These are phyloP conservation scores for Aspergillus panamensis DNA, from an alignment of 495 filamentous ascomycete species.

Conservation along the genomic window DNA sequence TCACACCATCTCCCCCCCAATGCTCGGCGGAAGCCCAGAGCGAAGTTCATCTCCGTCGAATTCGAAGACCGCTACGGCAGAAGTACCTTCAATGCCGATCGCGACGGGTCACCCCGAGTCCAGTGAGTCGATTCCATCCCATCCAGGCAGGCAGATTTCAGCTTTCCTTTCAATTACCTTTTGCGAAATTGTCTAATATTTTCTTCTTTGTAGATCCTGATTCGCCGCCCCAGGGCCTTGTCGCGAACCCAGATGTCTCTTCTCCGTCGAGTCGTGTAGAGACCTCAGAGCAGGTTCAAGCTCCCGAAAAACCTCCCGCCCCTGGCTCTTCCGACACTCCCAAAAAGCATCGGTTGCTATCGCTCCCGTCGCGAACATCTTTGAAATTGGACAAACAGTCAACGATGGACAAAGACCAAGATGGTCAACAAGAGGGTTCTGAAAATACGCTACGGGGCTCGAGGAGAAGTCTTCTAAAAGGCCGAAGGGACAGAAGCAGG, in stretches of 20 bases:
- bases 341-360: slow-evolving; percentile 57
- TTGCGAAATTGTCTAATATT: slow-evolving; percentile 5
- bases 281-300: slow-evolving; percentile 23
- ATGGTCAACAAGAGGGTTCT: slow-evolving; percentile 59
- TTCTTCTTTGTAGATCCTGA: slow-evolving; percentile 28
- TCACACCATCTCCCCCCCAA: slow-evolving; percentile 28
- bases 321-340: slow-evolving; percentile 23
- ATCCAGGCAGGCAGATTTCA: no score
- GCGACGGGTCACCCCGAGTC: slow-evolving; percentile 25
- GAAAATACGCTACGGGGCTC: slow-evolving; percentile 58
- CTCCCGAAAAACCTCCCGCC: slow-evolving; percentile 20
- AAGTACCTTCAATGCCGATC: slow-evolving; percentile 40
- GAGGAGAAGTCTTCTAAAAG: slow-evolving; percentile 65
- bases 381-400: slow-evolving; percentile 60
- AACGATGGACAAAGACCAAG: slow-evolving; percentile 61
- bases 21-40: slow-evolving; percentile 39
- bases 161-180: no score
- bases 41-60: slow-evolving; percentile 33
- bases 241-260: slow-evolving; percentile 28
- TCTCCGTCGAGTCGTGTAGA: slow-evolving; percentile 26
- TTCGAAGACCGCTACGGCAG: slow-evolving; percentile 29
- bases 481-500: slow-evolving; percentile 65
- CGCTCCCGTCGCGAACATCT: slow-evolving; percentile 65
- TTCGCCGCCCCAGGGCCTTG: slow-evolving; percentile 27
- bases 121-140: slow-evolving; percentile 14